Percentiles rank a stretch among this genome's conserved stretches.
phyloP scores from a whole-genome alignment of 2,329 filamentous ascomycete species.

The Ceratocystis ficicola region DNA sequence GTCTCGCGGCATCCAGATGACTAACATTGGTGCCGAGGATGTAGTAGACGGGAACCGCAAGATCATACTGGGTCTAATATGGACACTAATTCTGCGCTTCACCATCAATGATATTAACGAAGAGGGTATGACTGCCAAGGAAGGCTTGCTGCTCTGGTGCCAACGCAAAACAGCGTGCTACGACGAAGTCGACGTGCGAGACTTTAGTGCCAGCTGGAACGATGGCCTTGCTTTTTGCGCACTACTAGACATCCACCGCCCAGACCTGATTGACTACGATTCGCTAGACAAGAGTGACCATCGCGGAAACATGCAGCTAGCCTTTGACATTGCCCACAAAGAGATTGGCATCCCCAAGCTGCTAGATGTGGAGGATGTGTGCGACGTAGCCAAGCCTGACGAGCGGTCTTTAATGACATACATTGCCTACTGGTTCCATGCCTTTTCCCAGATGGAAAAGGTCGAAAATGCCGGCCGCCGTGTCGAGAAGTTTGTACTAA shows the following conservation, averaged over 20 bases:
- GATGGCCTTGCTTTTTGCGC: conserved; percentile 95
- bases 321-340: conserved; percentile 89
- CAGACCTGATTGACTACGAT: conserved; percentile 95
- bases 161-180: conserved; percentile 98
- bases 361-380: conserved; percentile 95
- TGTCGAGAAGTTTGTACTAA: conserved; percentile 96
- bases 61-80: conserved; percentile 93
- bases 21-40: conserved; percentile 96
- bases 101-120: conserved; percentile 98
- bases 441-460: conserved; percentile 97
- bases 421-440: conserved; percentile 99
- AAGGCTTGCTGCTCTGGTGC: conserved; percentile 90
- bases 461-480: conserved; percentile 93
- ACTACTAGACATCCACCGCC: conserved; percentile 88
- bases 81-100: conserved; percentile 94
- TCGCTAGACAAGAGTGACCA: conserved; percentile 87
- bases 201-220: conserved; percentile 96
- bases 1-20: conserved; percentile 84
- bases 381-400: conserved; percentile 89
- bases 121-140: conserved; percentile 94
- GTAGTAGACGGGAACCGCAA: conserved; percentile 96
- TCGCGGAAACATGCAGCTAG: conserved; percentile 92
- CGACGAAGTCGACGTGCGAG: conserved; percentile 86
- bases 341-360: conserved; percentile 95
- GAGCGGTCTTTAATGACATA: conserved; percentile 98